A percentile compares a stretch with the other conserved stretches of the same genome.
Evolutionary conservation across 2,329 filamentous ascomycete genomes (phyloP).

Genomic region (Pseudogymnoascus sp.): DNA sequence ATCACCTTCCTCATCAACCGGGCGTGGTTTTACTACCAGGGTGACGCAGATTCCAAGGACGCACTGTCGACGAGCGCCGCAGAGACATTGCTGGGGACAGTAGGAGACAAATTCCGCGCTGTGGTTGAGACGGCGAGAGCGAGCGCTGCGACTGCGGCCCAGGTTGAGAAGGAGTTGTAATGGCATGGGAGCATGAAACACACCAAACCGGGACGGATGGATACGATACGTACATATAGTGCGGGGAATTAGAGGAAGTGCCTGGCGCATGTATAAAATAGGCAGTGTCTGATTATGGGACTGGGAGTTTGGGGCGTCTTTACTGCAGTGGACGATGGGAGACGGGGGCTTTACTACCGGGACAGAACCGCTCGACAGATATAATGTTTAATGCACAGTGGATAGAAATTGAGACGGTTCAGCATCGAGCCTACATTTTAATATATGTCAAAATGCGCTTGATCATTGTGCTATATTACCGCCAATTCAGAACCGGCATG

Average conservation of each 20-base stretch:
- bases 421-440: background rate
- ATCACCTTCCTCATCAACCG: constrained; percentile 72
- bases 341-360: background rate
- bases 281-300: background rate
- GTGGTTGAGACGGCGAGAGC: constrained; percentile 11
- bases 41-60: constrained; percentile 43
- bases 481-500: background rate
- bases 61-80: constrained; percentile 16
- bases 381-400: constrained; percentile 6
- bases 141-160: constrained; percentile 13
- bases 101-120: constrained; percentile 22
- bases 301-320: background rate
- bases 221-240: background rate
- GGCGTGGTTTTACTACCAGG: constrained; percentile 90
- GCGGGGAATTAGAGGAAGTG: background rate
- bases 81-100: constrained; percentile 17
- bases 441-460: background rate
- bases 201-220: background rate
- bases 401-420: background rate
- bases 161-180: constrained; percentile 22
- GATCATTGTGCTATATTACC: background rate
- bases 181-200: background rate
- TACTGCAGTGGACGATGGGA: background rate
- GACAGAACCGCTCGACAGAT: background rate
- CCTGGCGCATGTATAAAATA: background rate